Percentiles rank a stretch among this genome's conserved stretches.
phyloP scores from a whole-genome alignment of 352 stramenopile species.

The Phytophthora capsici region DNA sequence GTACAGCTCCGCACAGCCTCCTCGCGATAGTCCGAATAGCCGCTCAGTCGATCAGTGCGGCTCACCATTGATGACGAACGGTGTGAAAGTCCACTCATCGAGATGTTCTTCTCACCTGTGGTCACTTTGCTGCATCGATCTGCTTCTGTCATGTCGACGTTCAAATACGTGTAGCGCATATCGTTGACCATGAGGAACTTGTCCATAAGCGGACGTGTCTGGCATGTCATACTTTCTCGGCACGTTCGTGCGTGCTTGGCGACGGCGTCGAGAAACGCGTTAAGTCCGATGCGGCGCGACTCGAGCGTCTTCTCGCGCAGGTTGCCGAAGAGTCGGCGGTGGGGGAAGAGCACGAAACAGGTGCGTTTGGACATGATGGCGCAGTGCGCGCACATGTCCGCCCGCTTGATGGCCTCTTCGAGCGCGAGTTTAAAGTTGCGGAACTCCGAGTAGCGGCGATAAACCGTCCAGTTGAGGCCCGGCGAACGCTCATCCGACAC shows the following conservation, averaged over 20 bases:
- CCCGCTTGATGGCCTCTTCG: constrained; percentile 63
- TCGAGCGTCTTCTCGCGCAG: constrained; percentile 78
- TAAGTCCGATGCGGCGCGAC: constrained; percentile 72
- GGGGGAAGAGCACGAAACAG: constrained; percentile 84
- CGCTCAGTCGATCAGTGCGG: constrained; percentile 43
- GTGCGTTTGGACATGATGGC: constrained; percentile 81
- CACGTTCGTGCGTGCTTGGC: constrained; percentile 81
- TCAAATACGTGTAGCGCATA: constrained; percentile 90
- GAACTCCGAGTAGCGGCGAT: constrained; percentile 88
- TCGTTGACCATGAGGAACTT: constrained; percentile 90
- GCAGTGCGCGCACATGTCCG: constrained; percentile 80
- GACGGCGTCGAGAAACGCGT: constrained; percentile 79
- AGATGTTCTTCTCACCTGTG: constrained; percentile 32
- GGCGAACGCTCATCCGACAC: constrained; percentile 82
- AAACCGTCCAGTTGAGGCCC: constrained; percentile 81
- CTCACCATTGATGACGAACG: constrained; percentile 38
- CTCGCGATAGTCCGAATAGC: constrained; percentile 42
- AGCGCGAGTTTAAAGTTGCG: constrained; percentile 72
- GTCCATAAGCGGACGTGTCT: constrained; percentile 81
- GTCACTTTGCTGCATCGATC: constrained; percentile 54
- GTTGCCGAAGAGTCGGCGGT: constrained; percentile 79
- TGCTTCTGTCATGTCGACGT: constrained; percentile 80
- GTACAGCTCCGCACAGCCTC: constrained; percentile 36
- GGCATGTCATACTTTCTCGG: constrained; percentile 68
- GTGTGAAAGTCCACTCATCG: constrained; percentile 29